Base-by-base conservation (phyloP, 345 rosid genomes). In the Salix caprea region DNA sequence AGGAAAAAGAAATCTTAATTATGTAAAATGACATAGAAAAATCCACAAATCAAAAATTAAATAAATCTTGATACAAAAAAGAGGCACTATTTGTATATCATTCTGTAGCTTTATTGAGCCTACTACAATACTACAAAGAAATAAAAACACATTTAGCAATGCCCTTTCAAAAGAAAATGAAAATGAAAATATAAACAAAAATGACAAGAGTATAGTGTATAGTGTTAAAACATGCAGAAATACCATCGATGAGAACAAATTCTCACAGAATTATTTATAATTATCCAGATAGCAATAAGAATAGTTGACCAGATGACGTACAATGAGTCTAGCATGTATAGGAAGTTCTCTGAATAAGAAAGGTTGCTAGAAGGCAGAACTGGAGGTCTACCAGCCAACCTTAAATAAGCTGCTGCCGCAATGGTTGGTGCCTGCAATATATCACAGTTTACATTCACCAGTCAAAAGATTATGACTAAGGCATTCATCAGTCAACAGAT, bases 371-470 rank as follows among this genome's bases (percentile, higher is more conserved):
- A 96, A 81, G 98, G 98, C 50, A 93, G 92, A 85, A 93, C 97
- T 0, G 98, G 92, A 83, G 97, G 98, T 82, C 98, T 88, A 78
- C 99, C 99, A 4, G 99, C 99, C 92, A 93, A 74, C 82, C 97
- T 90, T 82, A 93, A 77, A 88, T 96, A 96, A 77, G 97, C 97
- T 68, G 99, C 96, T 18, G 99, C 98, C 24, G 98, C 99, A 67
- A 96, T 88, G 50, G 98, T 96, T 72, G 99, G 85, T 5, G 71
- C 85, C 85, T 82, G 73, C 13, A 78, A 61, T 37, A 50, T 40
- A 58, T 40, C 3, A 4, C 6, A 66, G 21, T 23, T 10, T 19
- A 52, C 54, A 40, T 19, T 23, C 23, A 32, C 48, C 42, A 73
- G 56, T 65, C 52, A 1, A 39, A 42, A 50, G 62, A 30, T 58